Percentiles rank a stretch among this genome's conserved stretches.
Conservation (phyloP, 768 basidiomycete genomes). For the Podaxis sp. region DNA sequence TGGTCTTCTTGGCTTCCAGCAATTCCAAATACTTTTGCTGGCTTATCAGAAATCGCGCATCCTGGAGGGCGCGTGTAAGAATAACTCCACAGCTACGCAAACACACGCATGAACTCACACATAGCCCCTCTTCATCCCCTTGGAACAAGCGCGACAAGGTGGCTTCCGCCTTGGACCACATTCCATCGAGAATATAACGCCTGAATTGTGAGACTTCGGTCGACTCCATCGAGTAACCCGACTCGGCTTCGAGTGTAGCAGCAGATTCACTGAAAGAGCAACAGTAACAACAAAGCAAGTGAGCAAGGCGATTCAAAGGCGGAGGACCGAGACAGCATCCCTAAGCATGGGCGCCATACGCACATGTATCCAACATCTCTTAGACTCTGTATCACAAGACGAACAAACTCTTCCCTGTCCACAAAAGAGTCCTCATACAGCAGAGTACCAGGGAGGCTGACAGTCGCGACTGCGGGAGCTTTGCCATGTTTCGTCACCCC, state of each 20-base stretch:
- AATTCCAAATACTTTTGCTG: slow-evolving; percentile 96
- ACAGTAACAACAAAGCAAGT: not conserved
- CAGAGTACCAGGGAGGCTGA: slow-evolving; percentile 65
- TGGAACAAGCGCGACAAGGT: slow-evolving; percentile 68
- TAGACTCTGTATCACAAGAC: slow-evolving; percentile 84
- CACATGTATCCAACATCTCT: slow-evolving; percentile 81
- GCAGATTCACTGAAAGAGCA: slow-evolving; percentile 69
- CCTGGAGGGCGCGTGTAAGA: slow-evolving; percentile 37
- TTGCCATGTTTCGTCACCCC: slow-evolving; percentile 48
- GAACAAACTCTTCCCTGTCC: slow-evolving; percentile 87
- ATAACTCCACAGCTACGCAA: slow-evolving; percentile 2
- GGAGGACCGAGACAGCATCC: not conserved
- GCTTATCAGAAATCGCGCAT: slow-evolving; percentile 81
- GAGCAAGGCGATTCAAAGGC: slow-evolving; percentile 12
- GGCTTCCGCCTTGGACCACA: slow-evolving; percentile 76
- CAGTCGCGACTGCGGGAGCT: slow-evolving; percentile 43
- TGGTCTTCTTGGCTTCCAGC: slow-evolving; percentile 76
- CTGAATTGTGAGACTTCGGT: slow-evolving; percentile 76
- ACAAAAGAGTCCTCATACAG: slow-evolving; percentile 77
- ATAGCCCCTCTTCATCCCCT: slow-evolving; percentile 59
- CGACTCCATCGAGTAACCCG: slow-evolving; percentile 83
- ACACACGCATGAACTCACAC: slow-evolving; percentile 40
- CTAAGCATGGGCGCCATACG: slow-evolving; percentile 22
- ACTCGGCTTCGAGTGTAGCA: slow-evolving; percentile 85
- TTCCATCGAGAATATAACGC: slow-evolving; percentile 70